These are phyloP conservation scores for Mycothermus thermophilus DNA, from an alignment of 495 filamentous ascomycete genomes.

Conservation along the genomic window DNA sequence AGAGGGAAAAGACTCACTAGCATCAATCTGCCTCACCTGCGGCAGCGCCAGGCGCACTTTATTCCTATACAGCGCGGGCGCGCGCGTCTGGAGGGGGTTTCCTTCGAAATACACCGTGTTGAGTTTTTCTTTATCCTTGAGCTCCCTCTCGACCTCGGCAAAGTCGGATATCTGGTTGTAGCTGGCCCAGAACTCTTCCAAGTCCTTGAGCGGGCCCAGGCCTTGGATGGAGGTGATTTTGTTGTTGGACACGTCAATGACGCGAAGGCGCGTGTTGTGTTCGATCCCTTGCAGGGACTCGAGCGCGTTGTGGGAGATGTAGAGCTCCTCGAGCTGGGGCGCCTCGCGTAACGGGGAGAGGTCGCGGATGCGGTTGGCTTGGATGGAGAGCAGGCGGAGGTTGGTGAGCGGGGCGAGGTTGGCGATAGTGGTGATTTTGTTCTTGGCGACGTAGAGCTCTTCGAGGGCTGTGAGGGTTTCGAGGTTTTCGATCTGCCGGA, in stretches of 20 bases:
- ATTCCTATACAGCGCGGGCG: constrained; percentile 72
- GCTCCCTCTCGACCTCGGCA: constrained; percentile 66
- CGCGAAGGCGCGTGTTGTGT: constrained; percentile 50
- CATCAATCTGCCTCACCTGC: constrained; percentile 85
- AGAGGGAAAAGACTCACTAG: constrained; percentile 68
- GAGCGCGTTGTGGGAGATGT: constrained; percentile 95
- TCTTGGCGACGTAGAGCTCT: constrained; percentile 94
- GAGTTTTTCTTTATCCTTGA: constrained; percentile 63
- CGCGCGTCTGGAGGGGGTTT: constrained; percentile 70
- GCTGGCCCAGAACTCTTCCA: constrained; percentile 93
- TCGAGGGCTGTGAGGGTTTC: constrained; percentile 61
- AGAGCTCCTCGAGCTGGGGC: constrained; percentile 79
- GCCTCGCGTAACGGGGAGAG: constrained; percentile 62
- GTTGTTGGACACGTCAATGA: constrained; percentile 88
- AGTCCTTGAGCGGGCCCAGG: constrained; percentile 48
- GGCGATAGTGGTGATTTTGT: constrained; percentile 82
- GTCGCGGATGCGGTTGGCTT: constrained; percentile 84
- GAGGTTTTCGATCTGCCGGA: constrained; percentile 80
- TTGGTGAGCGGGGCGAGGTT: constrained; percentile 56
- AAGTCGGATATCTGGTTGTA: constrained; percentile 72
- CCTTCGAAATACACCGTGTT: constrained; percentile 96
- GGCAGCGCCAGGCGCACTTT: constrained; percentile 83
- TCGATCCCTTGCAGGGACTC: constrained; percentile 64
- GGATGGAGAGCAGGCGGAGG: constrained; percentile 84
- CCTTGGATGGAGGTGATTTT: constrained; percentile 60